These are phyloP conservation scores for Kregervanrija fluxuum DNA, from an alignment of 805 yeast species.

Conservation along the genomic window DNA sequence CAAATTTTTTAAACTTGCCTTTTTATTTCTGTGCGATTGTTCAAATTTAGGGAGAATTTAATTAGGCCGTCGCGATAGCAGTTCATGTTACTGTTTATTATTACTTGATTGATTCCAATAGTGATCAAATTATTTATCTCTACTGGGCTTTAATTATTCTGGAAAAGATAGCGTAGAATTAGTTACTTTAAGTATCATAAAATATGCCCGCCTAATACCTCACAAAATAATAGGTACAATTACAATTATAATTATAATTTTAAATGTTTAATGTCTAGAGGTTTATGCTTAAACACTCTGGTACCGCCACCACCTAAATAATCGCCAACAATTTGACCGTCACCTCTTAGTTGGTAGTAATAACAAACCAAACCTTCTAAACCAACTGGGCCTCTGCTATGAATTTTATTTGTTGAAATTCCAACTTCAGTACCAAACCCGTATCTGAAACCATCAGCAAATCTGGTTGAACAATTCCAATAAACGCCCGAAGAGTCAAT, in stretches of 20 bases:
- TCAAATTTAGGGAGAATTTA: no score
- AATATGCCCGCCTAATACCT: no score
- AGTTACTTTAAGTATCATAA: no score
- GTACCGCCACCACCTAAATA: conserved; percentile 91
- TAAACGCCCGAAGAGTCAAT: conserved; percentile 94
- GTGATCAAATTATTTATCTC: no score
- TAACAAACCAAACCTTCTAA: conserved; percentile 93
- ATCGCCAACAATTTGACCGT: conserved; percentile 89
- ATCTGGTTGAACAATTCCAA: conserved; percentile 96
- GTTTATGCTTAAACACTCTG: conserved; percentile 68
- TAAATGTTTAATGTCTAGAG: conserved; percentile 35
- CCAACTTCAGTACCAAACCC: conserved; percentile 99
- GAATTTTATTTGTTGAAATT: conserved; percentile 92
- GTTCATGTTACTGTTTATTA: no score
- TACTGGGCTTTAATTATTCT: no score
- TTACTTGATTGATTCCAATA: no score
- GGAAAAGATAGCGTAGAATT: no score
- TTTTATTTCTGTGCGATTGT: no score
- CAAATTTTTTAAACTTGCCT: no score
- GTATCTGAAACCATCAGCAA: conserved; percentile 97
- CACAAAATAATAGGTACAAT: background rate
- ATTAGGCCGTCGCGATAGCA: no score
- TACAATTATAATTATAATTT: background rate
- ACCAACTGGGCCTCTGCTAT: conserved; percentile 98
- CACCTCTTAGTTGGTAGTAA: conserved; percentile 87